Evolutionary conservation across 129 eudicot genomes (phyloP), one percentile per base, ranked within the genome.

Genomic region (Flaveria robusta): DNA sequence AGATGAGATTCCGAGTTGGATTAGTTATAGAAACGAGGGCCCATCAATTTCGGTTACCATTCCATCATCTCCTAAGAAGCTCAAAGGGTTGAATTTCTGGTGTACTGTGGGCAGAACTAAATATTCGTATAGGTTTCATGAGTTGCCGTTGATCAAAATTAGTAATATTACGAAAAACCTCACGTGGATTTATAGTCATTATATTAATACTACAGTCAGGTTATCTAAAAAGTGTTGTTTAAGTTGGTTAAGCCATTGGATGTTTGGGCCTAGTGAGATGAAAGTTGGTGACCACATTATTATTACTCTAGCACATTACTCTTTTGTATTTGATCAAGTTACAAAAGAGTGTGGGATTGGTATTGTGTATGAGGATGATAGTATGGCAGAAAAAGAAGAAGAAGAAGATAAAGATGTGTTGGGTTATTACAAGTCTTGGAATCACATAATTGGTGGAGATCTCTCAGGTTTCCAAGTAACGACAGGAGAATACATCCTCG

Each of bases 1-100:
- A 4, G 68, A 62, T 0, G 42, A 27, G n/a, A 68, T 68, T n/a
- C 72, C 72, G 0, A 24, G 2, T 6, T 46, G 74, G 42, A 46
- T 70, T 26, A 29, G 2, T 1, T 9, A 8, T n/a, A 71, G 63
- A 70, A 71, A 58, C 10, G 42, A 27, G 46, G 64, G 75, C 5
- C 10, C 47, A 50, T 27, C 63, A 27, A 71, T 71, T 50, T 71
- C 75, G 9, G n/a, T 71, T 49, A 27, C 18, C 75, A 71, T 71
- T 29, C 75, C 46, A 27, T 14, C 47, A 51, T 50, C 66, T 59
- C 9, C 18, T 59, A 59, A 22, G 16, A 59, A 59, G 29, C 34
- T 59, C 12, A 9, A 24, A 23, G 66, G 66, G 8, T 59, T 59
- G 39, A 59, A 59, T 26, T 59, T 59, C 37, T 23, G 66, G 37